These are phyloP conservation scores for Lindgomyces ingoldianus DNA, from an alignment of 495 filamentous ascomycete genomes.

Conservation along the genomic window DNA sequence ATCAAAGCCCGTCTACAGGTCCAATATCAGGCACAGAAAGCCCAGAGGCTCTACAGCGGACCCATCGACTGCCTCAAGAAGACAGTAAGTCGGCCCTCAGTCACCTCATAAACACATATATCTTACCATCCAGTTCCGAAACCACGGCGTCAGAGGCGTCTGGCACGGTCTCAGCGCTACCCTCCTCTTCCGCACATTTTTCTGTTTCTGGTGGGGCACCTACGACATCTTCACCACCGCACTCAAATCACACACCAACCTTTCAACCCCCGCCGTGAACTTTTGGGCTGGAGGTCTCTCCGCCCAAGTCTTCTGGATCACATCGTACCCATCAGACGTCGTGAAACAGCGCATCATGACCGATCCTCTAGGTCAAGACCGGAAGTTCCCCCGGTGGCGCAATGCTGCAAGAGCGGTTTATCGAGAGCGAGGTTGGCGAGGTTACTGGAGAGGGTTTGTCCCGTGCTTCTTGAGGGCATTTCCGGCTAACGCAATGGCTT, in stretches of 20 bases:
- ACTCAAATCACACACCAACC: constrained; percentile 64
- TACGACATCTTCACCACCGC: constrained; percentile 79
- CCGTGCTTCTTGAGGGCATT: constrained; percentile 94
- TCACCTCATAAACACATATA: background rate
- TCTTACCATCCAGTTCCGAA: constrained; percentile 42
- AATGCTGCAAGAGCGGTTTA: constrained; percentile 78
- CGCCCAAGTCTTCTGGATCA: constrained; percentile 92
- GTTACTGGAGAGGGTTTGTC: constrained; percentile 91
- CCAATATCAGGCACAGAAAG: constrained; percentile 78
- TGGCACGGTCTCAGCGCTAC: constrained; percentile 86
- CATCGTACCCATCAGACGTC: constrained; percentile 88
- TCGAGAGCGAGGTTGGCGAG: constrained; percentile 68
- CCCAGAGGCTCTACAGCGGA: constrained; percentile 74
- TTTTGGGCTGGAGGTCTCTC: constrained; percentile 96
- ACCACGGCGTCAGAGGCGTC: constrained; percentile 74
- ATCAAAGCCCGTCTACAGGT: constrained; percentile 92
- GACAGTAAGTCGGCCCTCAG: constrained; percentile 54
- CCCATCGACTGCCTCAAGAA: constrained; percentile 80
- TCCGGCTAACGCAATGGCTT: constrained; percentile 91
- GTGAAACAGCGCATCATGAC: constrained; percentile 99
- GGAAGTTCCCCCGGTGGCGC: constrained; percentile 73
- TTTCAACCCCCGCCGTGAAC: constrained; percentile 79
- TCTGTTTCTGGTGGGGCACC: constrained; percentile 96
- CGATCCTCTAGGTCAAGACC: constrained; percentile 72
- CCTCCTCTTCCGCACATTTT: constrained; percentile 84